Conservation (phyloP, 768 basidiomycete genomes). For the Podaxis sp. region DNA sequence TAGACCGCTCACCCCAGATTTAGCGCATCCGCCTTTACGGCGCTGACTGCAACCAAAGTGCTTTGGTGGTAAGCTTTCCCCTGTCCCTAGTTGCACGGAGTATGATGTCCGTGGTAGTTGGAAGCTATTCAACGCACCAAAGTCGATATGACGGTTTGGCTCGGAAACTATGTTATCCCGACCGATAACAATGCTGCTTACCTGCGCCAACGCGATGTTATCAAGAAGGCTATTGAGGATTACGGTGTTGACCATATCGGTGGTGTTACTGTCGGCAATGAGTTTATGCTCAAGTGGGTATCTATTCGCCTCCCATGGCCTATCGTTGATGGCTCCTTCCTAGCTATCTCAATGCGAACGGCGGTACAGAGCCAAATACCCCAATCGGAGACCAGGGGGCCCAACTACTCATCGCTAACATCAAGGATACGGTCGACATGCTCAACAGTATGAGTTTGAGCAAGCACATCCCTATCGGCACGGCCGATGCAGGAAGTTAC, state of each 20-base stretch:
- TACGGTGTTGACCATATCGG: conserved; percentile 75
- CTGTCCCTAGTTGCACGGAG: not conserved
- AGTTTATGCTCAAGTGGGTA: conserved; percentile 76
- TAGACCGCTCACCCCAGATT: conserved; percentile 1
- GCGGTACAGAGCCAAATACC: conserved; percentile 53
- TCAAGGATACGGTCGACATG: conserved; percentile 63
- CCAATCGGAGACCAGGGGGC: conserved; percentile 62
- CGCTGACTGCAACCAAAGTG: conserved; percentile 82
- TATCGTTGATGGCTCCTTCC: conserved; percentile 1
- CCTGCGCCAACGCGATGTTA: conserved; percentile 63
- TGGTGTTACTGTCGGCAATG: conserved; percentile 91
- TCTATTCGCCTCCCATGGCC: not conserved
- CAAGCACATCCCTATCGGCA: conserved; percentile 69
- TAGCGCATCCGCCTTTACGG: conserved; percentile 82
- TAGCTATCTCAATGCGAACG: conserved; percentile 58
- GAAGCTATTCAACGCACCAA: conserved; percentile 91
- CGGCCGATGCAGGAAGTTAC: conserved; percentile 82
- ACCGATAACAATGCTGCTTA: conserved; percentile 72
- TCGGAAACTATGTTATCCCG: conserved; percentile 65
- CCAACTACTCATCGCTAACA: conserved; percentile 58
- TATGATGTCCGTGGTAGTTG: conserved; percentile 37
- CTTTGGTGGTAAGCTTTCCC: conserved; percentile 54
- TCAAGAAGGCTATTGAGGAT: conserved; percentile 65
- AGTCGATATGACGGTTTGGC: conserved; percentile 78
- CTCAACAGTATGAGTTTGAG: conserved; percentile 51